Evolutionary conservation across 2,329 filamentous ascomycete species (phyloP), one percentile per base, ranked within the genome.

Genomic region (Cladophialophora yegresii): DNA sequence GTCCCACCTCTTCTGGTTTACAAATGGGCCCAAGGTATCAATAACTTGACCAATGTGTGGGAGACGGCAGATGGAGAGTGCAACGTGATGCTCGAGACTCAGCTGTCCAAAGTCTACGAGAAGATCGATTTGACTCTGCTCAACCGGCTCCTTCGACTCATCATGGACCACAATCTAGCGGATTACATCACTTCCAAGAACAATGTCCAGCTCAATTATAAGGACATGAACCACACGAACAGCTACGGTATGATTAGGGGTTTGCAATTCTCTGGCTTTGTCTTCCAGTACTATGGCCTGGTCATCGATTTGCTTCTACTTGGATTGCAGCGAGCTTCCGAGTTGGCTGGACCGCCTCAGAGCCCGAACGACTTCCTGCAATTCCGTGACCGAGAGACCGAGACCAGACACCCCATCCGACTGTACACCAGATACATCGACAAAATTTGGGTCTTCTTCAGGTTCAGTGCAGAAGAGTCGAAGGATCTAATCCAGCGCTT

Each of bases 161-260:
- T 99, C 76, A 99, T 99, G 96, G 96, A 99, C 73, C 95, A 99
- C 83, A 99, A 99, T 76, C 80, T 99, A 80, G 95, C 95, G 4
- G 96, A 99, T 77, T 99, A 99, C 79, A 99, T 99, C 74, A 97
- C 93, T 0, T 92, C 93, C 43, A 99, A 99, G 85, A 99, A 99
- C 83, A 99, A 99, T 74, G 95, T 99, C 12, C 93, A 97, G 76
- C 85, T 99, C 68, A 97, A 96, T 67, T 99, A 99, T 83, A 99
- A 99, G 81, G 95, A 99, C 73, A 99, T 99, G 95, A 98, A 97
- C 75, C 95, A 99, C 74, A 95, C 96, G 75, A 99, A 99, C 79
- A 96, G 92, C 75, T 99, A 98, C 75, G 95, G 95, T 71, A 90
- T 99, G 89, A 97, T 99, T 73, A 92, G 95, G 73, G 95, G 96